Evolutionary conservation across 345 rosid species (phyloP), one percentile per base, ranked within the genome.

Genomic region (Linum usitatissimum): DNA sequence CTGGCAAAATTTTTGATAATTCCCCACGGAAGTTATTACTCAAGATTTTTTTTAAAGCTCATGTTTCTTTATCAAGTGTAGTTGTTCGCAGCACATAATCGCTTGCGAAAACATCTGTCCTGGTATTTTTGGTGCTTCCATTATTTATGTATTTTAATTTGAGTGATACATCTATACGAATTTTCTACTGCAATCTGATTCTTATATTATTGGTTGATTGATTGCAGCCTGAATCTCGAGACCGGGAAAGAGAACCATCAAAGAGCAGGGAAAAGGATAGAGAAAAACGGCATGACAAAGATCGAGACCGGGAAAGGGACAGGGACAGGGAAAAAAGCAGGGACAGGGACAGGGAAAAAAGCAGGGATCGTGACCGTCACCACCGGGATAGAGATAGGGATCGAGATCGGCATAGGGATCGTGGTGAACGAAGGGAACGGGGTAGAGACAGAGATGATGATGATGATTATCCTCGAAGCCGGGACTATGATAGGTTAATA

Each of bases 361-460:
- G 58, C 23, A 55, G 51, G 51, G 51, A 45, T 45, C 51, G 17
- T 45, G 51, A 45, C 15, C 23, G 59, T 55, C 23, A 28, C 14
- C 30, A 55, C 30, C 23, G 59, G 2, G 59, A 55, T 19, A 55
- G 21, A 19, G 59, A 55, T 18, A 55, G 59, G 28, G 59, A 55
- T 1, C 13, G 59, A 19, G 59, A 55, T 28, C 59, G 59, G 30
- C 21, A 55, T 18, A 18, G 59, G 59, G 59, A 55, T 20, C 59
- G 57, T 18, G 18, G 57, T 21, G 57, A 55, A 21, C 6, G 57
- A 21, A 55, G 57, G 57, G 57, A 55, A 18, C 57, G 59, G 9
- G 30, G 59, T 28, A 55, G 59, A 55, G 28, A 55, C 18, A 55
- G 59, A 55, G 59, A 55, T 55, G 59, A 55, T 5, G 59, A 55